Conservation (phyloP, 441 rosid species). For the Raphanus hybrid region DNA sequence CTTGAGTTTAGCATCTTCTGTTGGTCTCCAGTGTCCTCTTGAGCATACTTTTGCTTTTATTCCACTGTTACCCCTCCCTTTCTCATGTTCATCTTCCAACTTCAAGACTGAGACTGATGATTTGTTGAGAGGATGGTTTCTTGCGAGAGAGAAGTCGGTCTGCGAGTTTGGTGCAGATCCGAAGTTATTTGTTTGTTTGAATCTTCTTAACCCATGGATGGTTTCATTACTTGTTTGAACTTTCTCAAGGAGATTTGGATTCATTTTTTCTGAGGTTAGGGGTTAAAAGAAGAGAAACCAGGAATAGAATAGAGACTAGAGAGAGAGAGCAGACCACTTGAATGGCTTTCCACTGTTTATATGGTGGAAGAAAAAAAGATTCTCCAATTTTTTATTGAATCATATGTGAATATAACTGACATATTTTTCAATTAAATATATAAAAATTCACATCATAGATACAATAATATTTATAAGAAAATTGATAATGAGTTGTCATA, state of each 20-base stretch:
- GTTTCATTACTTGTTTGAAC: slow-evolving; percentile 29
- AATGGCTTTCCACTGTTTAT: slow-evolving; percentile 45
- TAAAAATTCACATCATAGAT: neutral
- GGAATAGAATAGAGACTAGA: neutral
- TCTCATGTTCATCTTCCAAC: slow-evolving; percentile 20
- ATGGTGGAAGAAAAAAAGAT: slow-evolving; percentile 40
- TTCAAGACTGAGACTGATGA: slow-evolving; percentile 32
- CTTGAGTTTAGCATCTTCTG: slow-evolving; percentile 87
- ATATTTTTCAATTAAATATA: slow-evolving; percentile 17
- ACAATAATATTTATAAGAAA: neutral
- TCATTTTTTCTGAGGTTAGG: slow-evolving; percentile 30
- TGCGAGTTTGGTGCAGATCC: slow-evolving; percentile 32
- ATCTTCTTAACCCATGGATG: slow-evolving; percentile 17
- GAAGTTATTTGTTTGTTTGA: slow-evolving; percentile 26
- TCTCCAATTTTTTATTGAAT: slow-evolving; percentile 18
- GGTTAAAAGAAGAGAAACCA: slow-evolving; percentile 22
- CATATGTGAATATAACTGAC: slow-evolving; percentile 22
- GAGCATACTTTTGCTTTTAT: slow-evolving; percentile 36
- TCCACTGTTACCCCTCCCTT: slow-evolving; percentile 31
- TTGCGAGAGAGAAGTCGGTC: slow-evolving; percentile 19
- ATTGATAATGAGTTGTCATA: slow-evolving; percentile 24
- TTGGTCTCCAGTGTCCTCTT: slow-evolving; percentile 96
- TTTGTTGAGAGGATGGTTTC: slow-evolving; percentile 22
- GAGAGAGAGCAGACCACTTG: slow-evolving; percentile 23
- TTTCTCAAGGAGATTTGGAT: slow-evolving; percentile 25